Evolutionary conservation across 1,139 yeast species (phyloP).

Genomic region (Nadsonia starkeyi-henricii): DNA sequence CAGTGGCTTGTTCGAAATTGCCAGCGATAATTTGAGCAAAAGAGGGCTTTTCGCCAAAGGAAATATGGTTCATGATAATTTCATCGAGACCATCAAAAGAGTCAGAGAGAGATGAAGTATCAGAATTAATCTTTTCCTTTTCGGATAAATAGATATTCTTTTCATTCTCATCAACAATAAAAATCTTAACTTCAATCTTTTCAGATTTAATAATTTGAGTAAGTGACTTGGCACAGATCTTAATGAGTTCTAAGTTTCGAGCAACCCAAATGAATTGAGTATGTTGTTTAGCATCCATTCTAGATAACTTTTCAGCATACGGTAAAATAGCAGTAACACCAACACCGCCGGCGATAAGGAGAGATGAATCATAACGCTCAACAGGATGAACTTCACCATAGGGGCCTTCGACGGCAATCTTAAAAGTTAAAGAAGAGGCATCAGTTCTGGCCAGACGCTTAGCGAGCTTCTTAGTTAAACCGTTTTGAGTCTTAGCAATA

Average conservation of each 20-base stretch:
- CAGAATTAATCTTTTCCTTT: neutral
- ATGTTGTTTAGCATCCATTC: constrained; percentile 25
- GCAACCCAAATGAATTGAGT: constrained; percentile 25
- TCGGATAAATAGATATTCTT: neutral
- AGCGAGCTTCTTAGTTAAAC: constrained; percentile 20
- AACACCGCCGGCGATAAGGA: constrained; percentile 50
- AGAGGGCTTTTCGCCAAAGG: constrained; percentile 1
- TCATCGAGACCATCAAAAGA: neutral
- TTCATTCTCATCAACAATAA: neutral
- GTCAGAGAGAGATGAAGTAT: neutral
- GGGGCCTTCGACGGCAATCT: constrained; percentile 36
- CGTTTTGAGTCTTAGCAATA: constrained; percentile 24
- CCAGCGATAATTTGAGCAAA: neutral
- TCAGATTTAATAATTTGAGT: neutral
- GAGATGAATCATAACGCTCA: constrained; percentile 34
- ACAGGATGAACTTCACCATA: constrained; percentile 39
- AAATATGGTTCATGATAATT: neutral
- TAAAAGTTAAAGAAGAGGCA: constrained; percentile 6
- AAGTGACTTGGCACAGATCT: constrained; percentile 2
- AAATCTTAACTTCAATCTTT: neutral
- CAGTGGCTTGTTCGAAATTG: constrained; percentile 21
- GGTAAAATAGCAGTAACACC: constrained; percentile 44
- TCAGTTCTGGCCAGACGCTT: constrained; percentile 16
- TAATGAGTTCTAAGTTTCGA: constrained; percentile 13
- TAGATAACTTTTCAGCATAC: constrained; percentile 11